Evolutionary conservation across 2,329 filamentous ascomycete genomes (phyloP).

Genomic region (Acephala macrosclerotiorum): DNA sequence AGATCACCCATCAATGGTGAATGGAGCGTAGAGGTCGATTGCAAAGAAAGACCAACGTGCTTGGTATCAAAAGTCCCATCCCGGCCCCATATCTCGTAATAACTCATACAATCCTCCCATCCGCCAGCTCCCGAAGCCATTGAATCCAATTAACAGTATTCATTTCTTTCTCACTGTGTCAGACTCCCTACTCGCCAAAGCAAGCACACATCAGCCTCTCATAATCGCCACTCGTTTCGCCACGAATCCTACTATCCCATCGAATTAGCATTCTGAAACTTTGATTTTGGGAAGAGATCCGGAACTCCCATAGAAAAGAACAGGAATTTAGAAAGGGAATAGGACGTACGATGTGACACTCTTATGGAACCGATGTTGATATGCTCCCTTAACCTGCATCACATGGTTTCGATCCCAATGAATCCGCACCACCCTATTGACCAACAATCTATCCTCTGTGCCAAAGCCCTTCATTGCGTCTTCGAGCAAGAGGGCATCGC

Average conservation of each 20-base stretch:
- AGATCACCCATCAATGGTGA: too few relatives aligned
- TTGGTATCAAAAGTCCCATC: constrained; percentile 11
- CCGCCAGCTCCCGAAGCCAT: background rate
- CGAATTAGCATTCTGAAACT: too few relatives aligned
- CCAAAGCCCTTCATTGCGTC: constrained; percentile 86
- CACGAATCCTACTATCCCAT: constrained; percentile 69
- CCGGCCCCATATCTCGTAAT: background rate
- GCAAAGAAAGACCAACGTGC: background rate
- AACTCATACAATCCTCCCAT: background rate
- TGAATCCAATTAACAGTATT: background rate
- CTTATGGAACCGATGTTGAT: constrained; percentile 72
- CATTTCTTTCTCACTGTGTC: background rate
- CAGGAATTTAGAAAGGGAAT: too few relatives aligned
- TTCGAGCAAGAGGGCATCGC: constrained; percentile 84
- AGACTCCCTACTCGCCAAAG: constrained; percentile 18
- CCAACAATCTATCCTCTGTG: constrained; percentile 83
- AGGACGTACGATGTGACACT: constrained; percentile 58
- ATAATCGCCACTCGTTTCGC: constrained; percentile 89
- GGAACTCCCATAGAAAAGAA: too few relatives aligned
- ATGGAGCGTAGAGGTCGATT: too few relatives aligned
- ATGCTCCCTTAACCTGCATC: constrained; percentile 80
- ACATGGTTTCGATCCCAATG: constrained; percentile 85
- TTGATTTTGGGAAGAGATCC: too few relatives aligned
- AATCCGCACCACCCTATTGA: constrained; percentile 77
- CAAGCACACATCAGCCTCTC: constrained; percentile 74